A percentile compares a stretch with the other conserved stretches of the same genome.
Conservation (phyloP, 1,139 yeast genomes). For the Debaryomycetaceae sp. region DNA sequence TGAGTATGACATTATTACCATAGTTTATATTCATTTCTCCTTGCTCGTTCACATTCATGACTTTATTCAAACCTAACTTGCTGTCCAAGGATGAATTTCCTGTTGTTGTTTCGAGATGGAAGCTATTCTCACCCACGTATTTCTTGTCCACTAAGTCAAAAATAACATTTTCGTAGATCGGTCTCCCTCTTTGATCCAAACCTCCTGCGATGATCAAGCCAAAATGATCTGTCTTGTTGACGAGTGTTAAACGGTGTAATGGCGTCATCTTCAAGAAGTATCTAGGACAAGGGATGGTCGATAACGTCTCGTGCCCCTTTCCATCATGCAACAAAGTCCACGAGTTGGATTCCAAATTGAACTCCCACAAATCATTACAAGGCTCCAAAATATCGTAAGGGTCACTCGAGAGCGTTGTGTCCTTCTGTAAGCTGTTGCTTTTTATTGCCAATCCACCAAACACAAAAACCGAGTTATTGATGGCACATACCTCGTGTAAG, state of each 20-base stretch:
- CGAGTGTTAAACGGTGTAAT: slow-evolving; percentile 36
- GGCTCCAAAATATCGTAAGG: slow-evolving; percentile 34
- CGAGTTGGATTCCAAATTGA: slow-evolving; percentile 44
- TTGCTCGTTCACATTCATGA: slow-evolving; percentile 17
- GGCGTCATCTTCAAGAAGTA: slow-evolving; percentile 53
- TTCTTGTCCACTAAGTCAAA: slow-evolving; percentile 49
- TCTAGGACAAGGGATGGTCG: slow-evolving; percentile 38
- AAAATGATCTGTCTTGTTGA: slow-evolving; percentile 45
- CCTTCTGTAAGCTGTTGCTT: slow-evolving; percentile 9
- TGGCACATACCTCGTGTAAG: slow-evolving; percentile 54
- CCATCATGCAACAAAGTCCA: slow-evolving; percentile 55
- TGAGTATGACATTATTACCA: slow-evolving; percentile 30
- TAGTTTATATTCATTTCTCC: slow-evolving; percentile 28
- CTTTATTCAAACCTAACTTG: slow-evolving; percentile 11
- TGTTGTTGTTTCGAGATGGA: slow-evolving; percentile 21
- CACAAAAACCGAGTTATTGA: slow-evolving; percentile 48
- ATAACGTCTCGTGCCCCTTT: slow-evolving; percentile 15
- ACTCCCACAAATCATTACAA: slow-evolving; percentile 64
- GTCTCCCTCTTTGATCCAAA: slow-evolving; percentile 37
- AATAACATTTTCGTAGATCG: slow-evolving; percentile 41
- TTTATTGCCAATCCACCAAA: slow-evolving; percentile 57
- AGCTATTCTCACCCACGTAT: slow-evolving; percentile 37
- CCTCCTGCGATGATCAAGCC: slow-evolving; percentile 67
- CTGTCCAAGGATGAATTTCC: slow-evolving; percentile 9
- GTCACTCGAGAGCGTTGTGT: slow-evolving; percentile 6